Conservation (phyloP, 169 alveolate genomes). For the Eimeria necatrix region DNA sequence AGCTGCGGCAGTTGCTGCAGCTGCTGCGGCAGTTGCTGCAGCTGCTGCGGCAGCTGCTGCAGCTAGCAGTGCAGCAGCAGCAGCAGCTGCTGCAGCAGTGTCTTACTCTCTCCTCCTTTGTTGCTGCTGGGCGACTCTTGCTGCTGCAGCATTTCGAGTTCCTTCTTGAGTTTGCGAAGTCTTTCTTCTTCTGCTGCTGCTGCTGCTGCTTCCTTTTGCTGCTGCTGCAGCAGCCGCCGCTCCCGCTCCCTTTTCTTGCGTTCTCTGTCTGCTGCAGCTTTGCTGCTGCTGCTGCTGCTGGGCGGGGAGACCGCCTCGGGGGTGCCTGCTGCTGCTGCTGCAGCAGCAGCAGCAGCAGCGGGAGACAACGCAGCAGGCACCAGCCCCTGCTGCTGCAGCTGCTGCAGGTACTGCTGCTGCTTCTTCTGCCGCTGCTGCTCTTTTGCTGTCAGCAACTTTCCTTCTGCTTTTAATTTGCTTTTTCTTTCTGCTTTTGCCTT, state of each 20-base stretch:
- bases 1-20: too few species aligned
- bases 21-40: too few species aligned
- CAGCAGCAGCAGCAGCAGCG: too few species aligned
- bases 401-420: conserved; percentile 65
- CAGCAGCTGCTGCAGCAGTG: too few species aligned
- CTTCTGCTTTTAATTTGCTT: conserved; percentile 75
- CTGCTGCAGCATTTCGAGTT: conserved; percentile 66
- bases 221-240: conserved; percentile 58
- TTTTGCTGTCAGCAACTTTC: conserved; percentile 68
- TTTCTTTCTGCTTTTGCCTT: conserved; percentile 83
- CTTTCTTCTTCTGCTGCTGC: conserved; percentile 38
- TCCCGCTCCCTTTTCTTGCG: conserved; percentile 11
- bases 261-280: conserved; percentile 75
- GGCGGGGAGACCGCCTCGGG: conserved; percentile 31
- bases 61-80: too few species aligned
- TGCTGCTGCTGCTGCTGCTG: conserved; percentile 81
- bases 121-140: too few species aligned
- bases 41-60: too few species aligned
- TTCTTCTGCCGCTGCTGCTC: conserved; percentile 72
- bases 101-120: too few species aligned
- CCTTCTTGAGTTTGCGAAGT: neutral
- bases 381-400: conserved; percentile 27
- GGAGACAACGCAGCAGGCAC: conserved; percentile 10
- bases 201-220: conserved; percentile 68
- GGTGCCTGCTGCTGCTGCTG: conserved; percentile 26